phyloP scores from a whole-genome alignment of 2,329 filamentous ascomycete genomes.

The Huntiella omanensis region DNA sequence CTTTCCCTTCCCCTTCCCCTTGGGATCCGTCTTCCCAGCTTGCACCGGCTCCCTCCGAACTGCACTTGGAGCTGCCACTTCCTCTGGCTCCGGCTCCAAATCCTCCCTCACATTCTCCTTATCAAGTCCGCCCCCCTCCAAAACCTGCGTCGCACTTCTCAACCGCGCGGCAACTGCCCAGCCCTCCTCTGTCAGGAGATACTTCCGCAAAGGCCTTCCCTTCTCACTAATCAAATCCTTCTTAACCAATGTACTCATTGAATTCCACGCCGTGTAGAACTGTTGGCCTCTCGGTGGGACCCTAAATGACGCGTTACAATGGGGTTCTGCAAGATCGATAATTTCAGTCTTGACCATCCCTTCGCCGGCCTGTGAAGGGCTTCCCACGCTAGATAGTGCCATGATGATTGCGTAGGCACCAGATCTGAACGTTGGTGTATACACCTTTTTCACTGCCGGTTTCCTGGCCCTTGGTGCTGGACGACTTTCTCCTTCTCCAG shows the following conservation, averaged over 20 bases:
- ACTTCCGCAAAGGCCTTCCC: slow-evolving; percentile 47
- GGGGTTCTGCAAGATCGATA: slow-evolving; percentile 48
- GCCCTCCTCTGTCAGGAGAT: slow-evolving; percentile 56
- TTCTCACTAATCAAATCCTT: slow-evolving; percentile 59
- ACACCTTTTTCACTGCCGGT: slow-evolving; percentile 39
- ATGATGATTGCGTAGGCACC: slow-evolving; percentile 56
- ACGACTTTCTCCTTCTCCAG: neutral
- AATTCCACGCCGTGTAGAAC: slow-evolving; percentile 66
- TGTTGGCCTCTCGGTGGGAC: slow-evolving; percentile 46
- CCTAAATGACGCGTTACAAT: slow-evolving; percentile 57
- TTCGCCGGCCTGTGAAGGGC: slow-evolving; percentile 25
- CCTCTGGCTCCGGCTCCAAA: neutral
- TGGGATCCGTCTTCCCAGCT: too few relatives aligned
- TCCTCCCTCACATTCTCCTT: neutral
- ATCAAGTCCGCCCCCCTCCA: neutral
- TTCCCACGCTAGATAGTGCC: slow-evolving; percentile 40
- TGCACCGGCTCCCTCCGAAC: too few relatives aligned
- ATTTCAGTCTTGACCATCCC: slow-evolving; percentile 50
- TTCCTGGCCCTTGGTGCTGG: slow-evolving; percentile 31
- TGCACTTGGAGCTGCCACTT: too few relatives aligned
- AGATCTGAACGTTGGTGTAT: slow-evolving; percentile 54
- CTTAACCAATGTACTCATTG: slow-evolving; percentile 55
- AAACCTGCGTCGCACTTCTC: slow-evolving; percentile 17
- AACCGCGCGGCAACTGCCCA: slow-evolving; percentile 56
- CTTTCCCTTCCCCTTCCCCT: too few relatives aligned